Percentiles rank a stretch among this genome's conserved stretches.
These are phyloP conservation scores for Backusella circina DNA, from an alignment of 192 early-diverging fungal species.

Conservation along the genomic window DNA sequence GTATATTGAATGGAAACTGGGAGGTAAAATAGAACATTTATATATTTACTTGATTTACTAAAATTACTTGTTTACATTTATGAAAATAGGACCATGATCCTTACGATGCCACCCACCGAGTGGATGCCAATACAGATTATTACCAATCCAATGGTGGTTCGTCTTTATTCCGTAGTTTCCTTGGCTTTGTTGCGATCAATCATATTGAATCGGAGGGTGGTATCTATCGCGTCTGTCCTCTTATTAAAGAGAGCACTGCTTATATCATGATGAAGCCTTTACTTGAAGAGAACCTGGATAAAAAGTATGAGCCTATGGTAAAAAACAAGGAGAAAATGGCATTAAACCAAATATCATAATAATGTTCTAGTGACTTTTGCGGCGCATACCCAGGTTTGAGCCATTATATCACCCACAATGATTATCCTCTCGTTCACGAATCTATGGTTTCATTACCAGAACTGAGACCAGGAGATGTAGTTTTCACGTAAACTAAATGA, in stretches of 20 bases:
- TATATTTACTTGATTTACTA: no score
- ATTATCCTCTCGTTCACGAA: conserved; percentile 28
- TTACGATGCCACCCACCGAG: conserved; percentile 28
- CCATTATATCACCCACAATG: conserved; percentile 11
- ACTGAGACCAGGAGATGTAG: conserved; percentile 24
- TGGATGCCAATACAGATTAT: conserved; percentile 18
- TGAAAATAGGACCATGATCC: conserved; percentile 21
- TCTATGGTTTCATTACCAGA: conserved; percentile 23
- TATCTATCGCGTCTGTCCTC: conserved; percentile 22
- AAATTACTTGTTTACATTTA: not conserved
- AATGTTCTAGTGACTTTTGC: conserved; percentile 12
- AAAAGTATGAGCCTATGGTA: not conserved
- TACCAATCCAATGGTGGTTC: conserved; percentile 16
- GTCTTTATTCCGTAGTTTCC: conserved; percentile 28
- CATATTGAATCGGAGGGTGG: conserved; percentile 21
- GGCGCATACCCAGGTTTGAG: conserved; percentile 17
- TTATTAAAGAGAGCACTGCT: conserved; percentile 17
- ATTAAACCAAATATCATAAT: not conserved
- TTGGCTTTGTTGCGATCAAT: conserved; percentile 25
- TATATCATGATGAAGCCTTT: conserved; percentile 31
- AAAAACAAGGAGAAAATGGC: not conserved
- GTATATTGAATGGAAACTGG: conserved; percentile 26
- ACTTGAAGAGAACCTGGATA: conserved; percentile 12
- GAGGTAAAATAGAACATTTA: conserved; percentile 8
- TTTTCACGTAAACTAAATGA: conserved; percentile 27